A percentile compares a stretch with the other conserved stretches of the same genome.
phyloP scores from a whole-genome alignment of 2,329 filamentous ascomycete species.

The Acrodontium crateriforme region DNA sequence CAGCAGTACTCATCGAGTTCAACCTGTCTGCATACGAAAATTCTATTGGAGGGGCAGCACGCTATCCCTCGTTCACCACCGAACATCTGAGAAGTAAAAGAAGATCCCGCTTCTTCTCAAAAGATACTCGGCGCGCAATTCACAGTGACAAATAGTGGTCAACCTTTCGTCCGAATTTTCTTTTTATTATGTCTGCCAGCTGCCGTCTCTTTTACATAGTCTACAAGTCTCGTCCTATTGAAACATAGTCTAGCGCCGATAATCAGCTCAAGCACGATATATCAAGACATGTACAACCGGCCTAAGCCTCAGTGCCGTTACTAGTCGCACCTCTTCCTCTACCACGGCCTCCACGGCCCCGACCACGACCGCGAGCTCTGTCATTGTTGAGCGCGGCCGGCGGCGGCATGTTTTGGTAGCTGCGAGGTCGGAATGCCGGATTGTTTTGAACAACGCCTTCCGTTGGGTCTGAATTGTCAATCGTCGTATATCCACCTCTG shows the following conservation, averaged over 20 bases:
- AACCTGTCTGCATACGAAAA: no score
- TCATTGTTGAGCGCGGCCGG: constrained; percentile 40
- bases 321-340: not conserved
- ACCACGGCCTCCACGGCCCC: not conserved
- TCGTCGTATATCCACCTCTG: constrained; percentile 30
- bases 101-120: no score
- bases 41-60: no score
- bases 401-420: constrained; percentile 41
- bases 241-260: not conserved
- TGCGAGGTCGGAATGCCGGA: constrained; percentile 41
- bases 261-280: not conserved
- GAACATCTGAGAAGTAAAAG: no score
- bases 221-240: not conserved
- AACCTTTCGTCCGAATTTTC: not conserved
- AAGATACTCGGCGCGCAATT: no score
- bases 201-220: not conserved
- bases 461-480: constrained; percentile 37
- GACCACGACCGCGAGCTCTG: constrained; percentile 6
- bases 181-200: not conserved
- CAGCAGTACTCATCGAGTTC: no score
- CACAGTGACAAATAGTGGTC: not conserved
- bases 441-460: constrained; percentile 43
- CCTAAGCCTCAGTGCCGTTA: not conserved
- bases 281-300: not conserved
- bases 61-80: no score